Percentiles rank a stretch among this genome's conserved stretches.
These are phyloP conservation scores for Botryosphaeria dothidea DNA, from an alignment of 2,329 filamentous ascomycete genomes.

Conservation along the genomic window DNA sequence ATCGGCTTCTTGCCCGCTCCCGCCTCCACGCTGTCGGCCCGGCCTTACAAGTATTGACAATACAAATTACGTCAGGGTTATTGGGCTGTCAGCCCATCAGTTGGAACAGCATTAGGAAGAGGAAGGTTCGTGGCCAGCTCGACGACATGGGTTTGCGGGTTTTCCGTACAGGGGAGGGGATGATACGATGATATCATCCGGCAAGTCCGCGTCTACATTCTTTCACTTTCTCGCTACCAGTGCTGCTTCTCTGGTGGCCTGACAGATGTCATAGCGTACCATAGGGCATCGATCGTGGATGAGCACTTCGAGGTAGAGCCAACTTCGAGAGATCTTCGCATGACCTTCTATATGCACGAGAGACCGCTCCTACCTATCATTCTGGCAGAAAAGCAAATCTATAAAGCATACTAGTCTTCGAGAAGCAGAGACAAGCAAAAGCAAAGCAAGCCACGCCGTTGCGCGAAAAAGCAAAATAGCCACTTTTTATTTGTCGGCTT, in stretches of 20 bases:
- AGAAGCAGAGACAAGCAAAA: not conserved
- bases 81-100: too few species aligned
- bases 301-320: not conserved
- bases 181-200: not conserved
- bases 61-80: too few species aligned
- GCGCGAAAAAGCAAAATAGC: conserved; percentile 1
- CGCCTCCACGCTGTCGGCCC: too few species aligned
- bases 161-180: not conserved
- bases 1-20: too few species aligned
- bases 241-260: not conserved
- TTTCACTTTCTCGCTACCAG: not conserved
- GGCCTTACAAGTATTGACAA: too few species aligned
- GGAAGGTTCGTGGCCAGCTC: too few species aligned
- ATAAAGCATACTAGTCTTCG: not conserved
- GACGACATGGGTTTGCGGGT: not conserved
- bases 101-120: too few species aligned
- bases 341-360: not conserved
- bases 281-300: not conserved
- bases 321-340: not conserved
- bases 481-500: not conserved
- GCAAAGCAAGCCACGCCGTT: not conserved
- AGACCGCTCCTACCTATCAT: not conserved
- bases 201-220: not conserved
- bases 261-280: not conserved
- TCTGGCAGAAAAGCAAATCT: not conserved